phyloP scores from a whole-genome alignment of 257 asterid species.

The Plantago ovata region DNA sequence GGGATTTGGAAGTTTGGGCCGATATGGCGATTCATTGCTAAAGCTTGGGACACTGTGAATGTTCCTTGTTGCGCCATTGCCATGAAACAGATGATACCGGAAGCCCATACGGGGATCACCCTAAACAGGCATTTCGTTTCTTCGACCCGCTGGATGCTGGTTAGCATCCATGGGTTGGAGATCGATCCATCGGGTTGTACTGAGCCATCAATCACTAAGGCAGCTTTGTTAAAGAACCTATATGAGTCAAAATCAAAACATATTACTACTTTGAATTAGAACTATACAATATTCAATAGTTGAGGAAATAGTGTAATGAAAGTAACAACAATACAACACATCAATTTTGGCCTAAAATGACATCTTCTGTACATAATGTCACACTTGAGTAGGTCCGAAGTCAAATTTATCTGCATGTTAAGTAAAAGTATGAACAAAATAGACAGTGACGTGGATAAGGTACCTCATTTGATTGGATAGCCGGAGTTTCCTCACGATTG shows the following conservation, averaged over 20 bases:
- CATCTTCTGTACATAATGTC: no score
- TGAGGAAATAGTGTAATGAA: background rate
- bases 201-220: slow-evolving; percentile 54
- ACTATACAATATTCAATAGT: no score
- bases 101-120: slow-evolving; percentile 71
- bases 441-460: background rate
- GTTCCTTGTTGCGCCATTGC: slow-evolving; percentile 76
- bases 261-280: background rate
- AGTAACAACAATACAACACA: background rate
- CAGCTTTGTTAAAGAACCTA: slow-evolving; percentile 73
- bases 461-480: slow-evolving; percentile 55
- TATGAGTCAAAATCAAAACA: background rate
- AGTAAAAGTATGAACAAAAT: background rate
- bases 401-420: background rate
- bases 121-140: slow-evolving; percentile 67
- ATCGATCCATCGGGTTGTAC: slow-evolving; percentile 37
- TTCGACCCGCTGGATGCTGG: slow-evolving; percentile 65
- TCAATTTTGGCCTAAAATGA: no score
- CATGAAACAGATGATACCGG: slow-evolving; percentile 67
- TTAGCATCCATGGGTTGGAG: slow-evolving; percentile 50
- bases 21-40: slow-evolving; percentile 75
- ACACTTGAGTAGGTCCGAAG: no score
- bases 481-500: slow-evolving; percentile 34
- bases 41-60: slow-evolving; percentile 64
- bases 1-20: slow-evolving; percentile 66